Conservation (phyloP, 2,329 filamentous ascomycete species). For the Ascochyta rabiei region DNA sequence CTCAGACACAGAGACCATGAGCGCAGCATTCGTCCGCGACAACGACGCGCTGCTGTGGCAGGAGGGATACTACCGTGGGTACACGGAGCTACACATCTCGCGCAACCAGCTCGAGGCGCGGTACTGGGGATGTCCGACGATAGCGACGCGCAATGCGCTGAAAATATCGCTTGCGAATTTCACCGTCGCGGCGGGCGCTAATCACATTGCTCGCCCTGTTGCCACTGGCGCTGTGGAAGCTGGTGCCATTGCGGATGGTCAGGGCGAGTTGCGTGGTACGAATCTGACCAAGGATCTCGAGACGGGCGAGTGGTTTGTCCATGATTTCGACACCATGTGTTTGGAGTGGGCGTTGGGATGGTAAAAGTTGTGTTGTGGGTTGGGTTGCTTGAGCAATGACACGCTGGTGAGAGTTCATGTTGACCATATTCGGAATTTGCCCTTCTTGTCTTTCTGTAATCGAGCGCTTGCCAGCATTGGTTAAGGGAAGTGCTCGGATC, state of each 20-base stretch:
- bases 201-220: too few species aligned
- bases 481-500: too few species aligned
- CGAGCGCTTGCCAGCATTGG: too few species aligned
- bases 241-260: not conserved
- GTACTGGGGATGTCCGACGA: conserved; percentile 64
- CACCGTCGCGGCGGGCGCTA: conserved; percentile 61
- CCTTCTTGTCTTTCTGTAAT: too few species aligned
- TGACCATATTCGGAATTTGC: too few species aligned
- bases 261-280: not conserved
- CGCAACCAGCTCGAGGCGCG: conserved; percentile 63
- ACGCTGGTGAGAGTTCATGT: too few species aligned
- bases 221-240: not conserved
- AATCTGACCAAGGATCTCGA: not conserved
- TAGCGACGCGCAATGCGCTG: conserved; percentile 63
- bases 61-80: conserved; percentile 74
- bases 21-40: conserved; percentile 38
- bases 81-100: conserved; percentile 66
- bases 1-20: conserved; percentile 51
- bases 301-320: not conserved
- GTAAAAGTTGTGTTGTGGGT: not conserved
- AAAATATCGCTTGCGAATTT: conserved; percentile 74
- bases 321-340: not conserved
- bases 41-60: conserved; percentile 73
- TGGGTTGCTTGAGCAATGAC: too few species aligned
- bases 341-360: not conserved